Base-by-base conservation (phyloP, 768 basidiomycete species). In the Floccularia luteovirens region DNA sequence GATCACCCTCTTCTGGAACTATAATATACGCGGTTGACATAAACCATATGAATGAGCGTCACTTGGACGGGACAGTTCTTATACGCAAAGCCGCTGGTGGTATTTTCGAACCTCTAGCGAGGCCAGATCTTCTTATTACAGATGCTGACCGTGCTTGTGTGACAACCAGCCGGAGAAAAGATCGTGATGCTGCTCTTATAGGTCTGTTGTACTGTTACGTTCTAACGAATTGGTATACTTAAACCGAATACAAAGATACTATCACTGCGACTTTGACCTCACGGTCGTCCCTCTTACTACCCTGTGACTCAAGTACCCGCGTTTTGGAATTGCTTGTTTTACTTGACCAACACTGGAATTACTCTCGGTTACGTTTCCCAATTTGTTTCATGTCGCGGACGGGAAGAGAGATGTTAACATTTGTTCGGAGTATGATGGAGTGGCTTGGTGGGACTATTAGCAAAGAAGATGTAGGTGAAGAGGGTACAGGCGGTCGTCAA, bases 311-410 rank as follows among this genome's bases (percentile, higher is more conserved):
- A 0, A 92, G 92, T 36, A 90, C 92, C 1, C 82, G 96, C n/a
- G 72, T 98, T 2, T 75, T 99, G 28, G 96, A 99, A 55, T 71
- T 98, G n/a, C 77, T 99, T 24, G 87, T 98, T 16, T 66, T 99
- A 4, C 77, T 98, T 22, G 96, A 98, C 55, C 92, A 97, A 53
- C 92, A 98, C 54, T 99, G 96, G 96, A 83, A 83, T 42, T 98
- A 79, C 59, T 86, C 87, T 0, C 77, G 79, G 31, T 75, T 85
- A 36, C 76, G 76, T 56, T 87, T 74, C 58, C 96, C 94, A 0
- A 88, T 99, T 24, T 98, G 94, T 57, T 74, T 99, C n/a, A 73
- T 98, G 27, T 88, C 88, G 35, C 75, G 83, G 24, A 93, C 91
- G 4, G 91, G 85, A 2, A 77, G 82, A 45, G 94, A 99, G 60